phyloP scores from a whole-genome alignment of 1,139 yeast species.

The Candida dubliniensis region DNA sequence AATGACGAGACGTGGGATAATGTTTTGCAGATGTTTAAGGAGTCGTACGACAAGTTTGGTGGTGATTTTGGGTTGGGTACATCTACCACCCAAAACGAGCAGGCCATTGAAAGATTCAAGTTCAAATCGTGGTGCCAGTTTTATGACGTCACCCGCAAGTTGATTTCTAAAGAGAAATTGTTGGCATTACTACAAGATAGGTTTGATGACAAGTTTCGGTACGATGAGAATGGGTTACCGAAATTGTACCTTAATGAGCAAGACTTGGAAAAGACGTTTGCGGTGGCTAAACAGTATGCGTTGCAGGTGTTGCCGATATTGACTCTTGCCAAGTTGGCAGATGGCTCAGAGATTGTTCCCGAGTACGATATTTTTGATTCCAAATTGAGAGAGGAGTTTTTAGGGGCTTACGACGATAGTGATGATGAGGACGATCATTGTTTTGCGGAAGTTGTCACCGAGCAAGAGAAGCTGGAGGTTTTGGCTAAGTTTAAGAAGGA shows the following conservation, averaged over 20 bases:
- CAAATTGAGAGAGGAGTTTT: constrained; percentile 23
- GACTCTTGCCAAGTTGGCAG: constrained; percentile 54
- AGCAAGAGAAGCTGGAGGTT: constrained; percentile 58
- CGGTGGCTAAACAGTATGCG: constrained; percentile 58
- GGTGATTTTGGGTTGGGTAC: constrained; percentile 65
- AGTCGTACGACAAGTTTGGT: constrained; percentile 28
- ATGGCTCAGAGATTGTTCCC: constrained; percentile 58
- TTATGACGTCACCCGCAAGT: constrained; percentile 57
- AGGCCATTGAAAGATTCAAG: constrained; percentile 44
- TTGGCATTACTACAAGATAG: constrained; percentile 59
- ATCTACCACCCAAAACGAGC: constrained; percentile 37
- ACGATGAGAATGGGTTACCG: constrained; percentile 82
- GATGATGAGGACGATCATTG: constrained; percentile 33
- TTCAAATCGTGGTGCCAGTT: constrained; percentile 66
- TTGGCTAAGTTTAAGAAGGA: constrained; percentile 67
- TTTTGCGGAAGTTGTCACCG: constrained; percentile 61
- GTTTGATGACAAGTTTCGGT: constrained; percentile 82
- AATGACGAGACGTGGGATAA: constrained; percentile 61
- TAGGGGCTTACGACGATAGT: constrained; percentile 34
- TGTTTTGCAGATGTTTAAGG: constrained; percentile 49
- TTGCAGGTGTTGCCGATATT: constrained; percentile 59
- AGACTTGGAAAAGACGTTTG: constrained; percentile 70
- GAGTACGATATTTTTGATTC: constrained; percentile 45
- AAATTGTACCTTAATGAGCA: constrained; percentile 72
- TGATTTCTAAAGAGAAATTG: constrained; percentile 57